These are phyloP conservation scores for Rickenella mellea DNA, from an alignment of 768 basidiomycete species.

Conservation along the genomic window DNA sequence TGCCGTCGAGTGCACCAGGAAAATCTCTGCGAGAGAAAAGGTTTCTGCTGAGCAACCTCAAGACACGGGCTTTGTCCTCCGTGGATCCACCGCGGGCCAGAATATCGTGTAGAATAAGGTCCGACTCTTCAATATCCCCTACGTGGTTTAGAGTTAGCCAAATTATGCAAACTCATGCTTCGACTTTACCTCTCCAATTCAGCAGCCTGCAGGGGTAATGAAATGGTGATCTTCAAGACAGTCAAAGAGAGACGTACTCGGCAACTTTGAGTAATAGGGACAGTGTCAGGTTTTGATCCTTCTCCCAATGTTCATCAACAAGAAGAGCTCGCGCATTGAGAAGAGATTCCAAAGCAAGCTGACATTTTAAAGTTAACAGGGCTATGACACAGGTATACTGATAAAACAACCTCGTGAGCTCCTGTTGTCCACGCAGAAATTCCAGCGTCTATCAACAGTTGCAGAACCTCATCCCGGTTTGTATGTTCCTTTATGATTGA, in stretches of 20 bases:
- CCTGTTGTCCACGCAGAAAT: slow-evolving; percentile 65
- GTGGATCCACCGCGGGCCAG: slow-evolving; percentile 34
- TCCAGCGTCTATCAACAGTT: slow-evolving; percentile 57
- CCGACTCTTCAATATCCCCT: slow-evolving; percentile 49
- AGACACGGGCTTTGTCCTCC: slow-evolving; percentile 46
- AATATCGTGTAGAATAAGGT: slow-evolving; percentile 45
- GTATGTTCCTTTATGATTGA: slow-evolving; percentile 50
- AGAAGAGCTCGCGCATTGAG: slow-evolving; percentile 48
- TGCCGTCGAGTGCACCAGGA: slow-evolving; percentile 46
- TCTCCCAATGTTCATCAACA: slow-evolving; percentile 42
- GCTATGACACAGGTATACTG: not conserved
- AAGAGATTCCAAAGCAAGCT: slow-evolving; percentile 59
- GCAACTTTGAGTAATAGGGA: slow-evolving; percentile 47
- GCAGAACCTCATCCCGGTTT: slow-evolving; percentile 49
- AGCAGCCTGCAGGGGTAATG: slow-evolving; percentile 30
- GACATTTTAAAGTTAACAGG: not conserved
- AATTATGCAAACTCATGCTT: not conserved
- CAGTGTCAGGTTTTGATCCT: slow-evolving; percentile 38
- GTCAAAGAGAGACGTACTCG: slow-evolving; percentile 35
- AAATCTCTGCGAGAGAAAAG: slow-evolving; percentile 54
- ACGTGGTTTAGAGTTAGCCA: slow-evolving; percentile 2
- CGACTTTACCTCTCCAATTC: slow-evolving; percentile 58
- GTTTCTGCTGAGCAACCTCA: slow-evolving; percentile 54
- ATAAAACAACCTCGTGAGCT: slow-evolving; percentile 52
- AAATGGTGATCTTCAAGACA: not conserved